A percentile compares a stretch with the other conserved stretches of the same genome.
phyloP scores from a whole-genome alignment of 331 rosid species.

The Telfairia occidentalis region DNA sequence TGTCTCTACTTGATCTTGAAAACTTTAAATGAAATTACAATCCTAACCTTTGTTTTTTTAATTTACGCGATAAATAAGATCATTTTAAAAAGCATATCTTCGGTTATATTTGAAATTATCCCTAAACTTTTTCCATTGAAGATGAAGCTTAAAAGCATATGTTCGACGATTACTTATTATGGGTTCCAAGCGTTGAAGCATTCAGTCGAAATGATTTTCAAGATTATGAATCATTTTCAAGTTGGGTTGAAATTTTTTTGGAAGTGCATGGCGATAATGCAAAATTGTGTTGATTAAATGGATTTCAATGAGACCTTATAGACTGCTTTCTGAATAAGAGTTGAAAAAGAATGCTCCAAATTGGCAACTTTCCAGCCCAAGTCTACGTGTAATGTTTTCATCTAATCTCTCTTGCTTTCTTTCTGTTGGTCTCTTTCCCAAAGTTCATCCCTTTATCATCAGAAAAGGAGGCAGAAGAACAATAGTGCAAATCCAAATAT shows the following conservation, averaged over 20 bases:
- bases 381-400: slow-evolving; percentile 31
- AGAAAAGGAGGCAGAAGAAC: slow-evolving; percentile 10
- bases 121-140: not conserved
- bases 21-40: too few relatives aligned
- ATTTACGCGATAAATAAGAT: too few relatives aligned
- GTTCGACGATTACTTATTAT: not conserved
- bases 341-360: slow-evolving; percentile 6
- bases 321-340: slow-evolving; percentile 27
- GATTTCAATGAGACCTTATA: slow-evolving; percentile 6
- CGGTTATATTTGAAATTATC: not conserved
- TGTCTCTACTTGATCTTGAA: too few relatives aligned
- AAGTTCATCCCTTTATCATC: slow-evolving; percentile 15
- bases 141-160: not conserved
- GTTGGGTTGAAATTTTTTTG: not conserved
- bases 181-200: not conserved
- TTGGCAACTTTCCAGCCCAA: slow-evolving; percentile 41
- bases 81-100: not conserved
- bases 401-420: slow-evolving; percentile 14
- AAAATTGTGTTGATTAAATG: not conserved
- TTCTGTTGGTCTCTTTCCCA: slow-evolving; percentile 9
- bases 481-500: slow-evolving; percentile 23
- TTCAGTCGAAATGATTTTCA: not conserved
- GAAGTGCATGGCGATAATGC: not conserved
- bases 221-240: not conserved
- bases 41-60: too few relatives aligned